Evolutionary conservation across 176 grass and related monocot genomes (phyloP).

Genomic region (Phoenix dactylifera): DNA sequence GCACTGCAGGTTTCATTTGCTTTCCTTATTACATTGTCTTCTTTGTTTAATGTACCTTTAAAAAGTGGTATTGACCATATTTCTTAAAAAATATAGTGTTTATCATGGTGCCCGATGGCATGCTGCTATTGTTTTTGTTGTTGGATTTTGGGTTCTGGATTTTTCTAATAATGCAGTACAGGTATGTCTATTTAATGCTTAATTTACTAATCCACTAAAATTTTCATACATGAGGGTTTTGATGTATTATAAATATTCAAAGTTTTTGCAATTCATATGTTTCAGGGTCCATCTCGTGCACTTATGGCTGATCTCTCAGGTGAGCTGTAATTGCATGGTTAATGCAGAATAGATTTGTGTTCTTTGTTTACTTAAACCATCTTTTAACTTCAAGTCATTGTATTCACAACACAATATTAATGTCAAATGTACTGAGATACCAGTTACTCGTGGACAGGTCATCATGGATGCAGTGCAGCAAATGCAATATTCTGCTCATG

Average conservation of each 20-base stretch:
- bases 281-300: slow-evolving; percentile 69
- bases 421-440: slow-evolving; percentile 16
- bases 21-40: neutral
- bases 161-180: slow-evolving; percentile 92
- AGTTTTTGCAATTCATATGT: slow-evolving; percentile 11
- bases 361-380: too few relatives aligned
- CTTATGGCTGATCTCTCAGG: slow-evolving; percentile 88
- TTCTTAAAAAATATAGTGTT: slow-evolving; percentile 25
- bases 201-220: too few relatives aligned
- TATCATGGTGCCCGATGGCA: slow-evolving; percentile 76
- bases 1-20: slow-evolving; percentile 51
- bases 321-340: slow-evolving; percentile 15
- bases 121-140: slow-evolving; percentile 62
- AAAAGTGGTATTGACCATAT: neutral
- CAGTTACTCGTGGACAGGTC: slow-evolving; percentile 21
- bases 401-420: neutral
- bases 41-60: too few relatives aligned
- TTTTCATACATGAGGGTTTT: too few relatives aligned
- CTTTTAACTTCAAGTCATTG: neutral
- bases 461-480: slow-evolving; percentile 58
- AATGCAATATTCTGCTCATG: slow-evolving; percentile 94
- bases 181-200: slow-evolving; percentile 21
- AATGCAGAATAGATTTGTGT: neutral
- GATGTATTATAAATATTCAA: too few relatives aligned
- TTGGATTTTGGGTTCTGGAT: slow-evolving; percentile 96